phyloP scores from a whole-genome alignment of 306 rosid genomes.

The Malus asiatica region DNA sequence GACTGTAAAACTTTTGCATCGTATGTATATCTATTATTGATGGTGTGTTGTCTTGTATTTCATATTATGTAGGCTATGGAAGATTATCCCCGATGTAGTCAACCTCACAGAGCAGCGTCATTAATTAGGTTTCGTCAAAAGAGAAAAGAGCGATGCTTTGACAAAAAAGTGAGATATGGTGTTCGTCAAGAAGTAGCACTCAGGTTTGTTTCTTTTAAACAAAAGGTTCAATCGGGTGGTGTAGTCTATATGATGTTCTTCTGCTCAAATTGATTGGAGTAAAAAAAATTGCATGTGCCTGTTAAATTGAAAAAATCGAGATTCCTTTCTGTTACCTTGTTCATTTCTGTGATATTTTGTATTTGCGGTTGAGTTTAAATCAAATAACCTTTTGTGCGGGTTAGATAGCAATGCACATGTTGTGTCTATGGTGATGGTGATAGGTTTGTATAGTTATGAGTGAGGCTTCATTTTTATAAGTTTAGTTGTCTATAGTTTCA shows the following conservation, averaged over 20 bases:
- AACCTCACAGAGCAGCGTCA: conserved; percentile 80
- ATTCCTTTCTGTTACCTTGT: neutral
- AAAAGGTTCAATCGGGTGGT: neutral
- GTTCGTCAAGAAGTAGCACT: conserved; percentile 99
- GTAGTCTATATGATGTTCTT: neutral
- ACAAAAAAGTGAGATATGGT: conserved; percentile 87
- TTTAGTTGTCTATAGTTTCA: neutral
- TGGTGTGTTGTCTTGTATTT: conserved; percentile 6
- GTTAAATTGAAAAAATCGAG: neutral
- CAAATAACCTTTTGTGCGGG: neutral
- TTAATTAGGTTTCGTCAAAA: conserved; percentile 82
- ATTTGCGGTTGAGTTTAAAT: neutral
- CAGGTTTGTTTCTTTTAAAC: conserved; percentile 32
- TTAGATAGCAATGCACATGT: neutral
- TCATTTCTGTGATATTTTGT: neutral
- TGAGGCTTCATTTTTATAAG: neutral
- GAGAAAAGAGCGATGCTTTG: conserved; percentile 86
- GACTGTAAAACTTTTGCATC: neutral
- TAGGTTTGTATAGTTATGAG: neutral
- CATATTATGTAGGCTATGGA: conserved; percentile 32
- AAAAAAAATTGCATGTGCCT: neutral
- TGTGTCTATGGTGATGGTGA: neutral
- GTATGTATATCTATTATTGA: neutral
- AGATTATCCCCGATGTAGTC: conserved; percentile 65
- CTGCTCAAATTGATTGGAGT: neutral